Evolutionary conservation across 208 protist species (phyloP), one percentile per base, ranked within the genome.

Genomic region (Naegleria fowleri): DNA sequence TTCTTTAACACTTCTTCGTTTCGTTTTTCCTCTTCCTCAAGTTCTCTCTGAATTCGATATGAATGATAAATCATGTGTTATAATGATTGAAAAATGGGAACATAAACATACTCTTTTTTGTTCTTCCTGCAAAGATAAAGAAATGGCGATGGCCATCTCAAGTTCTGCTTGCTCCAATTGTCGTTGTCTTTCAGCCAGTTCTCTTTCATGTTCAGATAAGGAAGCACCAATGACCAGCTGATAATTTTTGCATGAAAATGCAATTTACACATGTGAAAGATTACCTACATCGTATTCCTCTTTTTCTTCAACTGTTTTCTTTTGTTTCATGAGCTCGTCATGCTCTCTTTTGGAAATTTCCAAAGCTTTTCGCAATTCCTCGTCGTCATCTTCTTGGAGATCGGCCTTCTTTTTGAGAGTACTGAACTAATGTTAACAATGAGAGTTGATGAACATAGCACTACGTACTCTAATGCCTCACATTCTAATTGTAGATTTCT

Each of bases 401-500:
- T 84, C 11, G 76, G 5, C 33, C 2, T 15, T 86, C 29, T 86
- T 33, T 86, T n/a, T 39, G 38, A 86, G 39, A 43, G 39, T 29
- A 22, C 67, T 79, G n/a, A 36, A 36, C 9, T 36, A 36, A n/a
- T n/a, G n/a, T n/a, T n/a, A n/a, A n/a, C n/a, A 58, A 22, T 58
- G 52, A 22, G 16, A 58, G 52, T 16, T 22, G 5, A 48, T 48
- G 1, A n/a, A 75, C 25, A n/a, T 16, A 4, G 58, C 1, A 22
- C 4, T 29, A 86, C 33, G 2, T 51, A 48, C 75, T 76, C 91
- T 39, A 92, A 93, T 38, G 97, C 95, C 5, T 97, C 91, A 88
- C 97, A 95, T 88, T 98, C 96, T 0, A 98, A 93, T 93, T 97
- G 95, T 90, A 97, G 92, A 92, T 98, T 98, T 75, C 96, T 94